These are phyloP conservation scores for Botryotinia convoluta DNA, from an alignment of 2,329 filamentous ascomycete species.

Conservation along the genomic window DNA sequence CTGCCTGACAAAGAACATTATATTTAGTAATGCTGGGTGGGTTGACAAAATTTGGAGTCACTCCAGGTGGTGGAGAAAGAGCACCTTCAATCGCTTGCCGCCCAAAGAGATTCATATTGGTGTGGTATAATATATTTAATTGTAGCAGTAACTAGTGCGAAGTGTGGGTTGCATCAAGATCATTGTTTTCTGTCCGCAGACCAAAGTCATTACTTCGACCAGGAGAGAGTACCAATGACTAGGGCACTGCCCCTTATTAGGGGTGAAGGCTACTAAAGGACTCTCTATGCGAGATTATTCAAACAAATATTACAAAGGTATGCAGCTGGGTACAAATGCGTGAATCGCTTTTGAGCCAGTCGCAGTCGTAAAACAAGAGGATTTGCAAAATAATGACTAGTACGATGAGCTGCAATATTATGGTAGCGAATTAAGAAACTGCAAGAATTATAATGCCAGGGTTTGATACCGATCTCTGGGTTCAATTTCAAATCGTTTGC, in stretches of 20 bases:
- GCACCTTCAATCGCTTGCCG: conserved; percentile 1
- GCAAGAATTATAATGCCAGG: not conserved
- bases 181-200: not conserved
- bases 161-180: not conserved
- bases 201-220: not conserved
- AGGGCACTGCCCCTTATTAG: not conserved
- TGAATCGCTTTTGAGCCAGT: not conserved
- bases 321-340: not conserved
- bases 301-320: not conserved
- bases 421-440: not conserved
- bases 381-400: not conserved
- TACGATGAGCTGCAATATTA: not conserved
- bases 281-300: not conserved
- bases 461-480: not conserved
- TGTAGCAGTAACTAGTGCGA: not conserved
- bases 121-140: not conserved
- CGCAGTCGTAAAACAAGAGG: not conserved
- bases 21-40: conserved; percentile 1
- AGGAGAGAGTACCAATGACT: not conserved
- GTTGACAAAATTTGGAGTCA: not conserved
- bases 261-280: not conserved
- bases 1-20: not conserved
- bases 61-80: not conserved
- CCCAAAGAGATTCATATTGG: not conserved
- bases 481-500: not conserved